A percentile compares a stretch with the other conserved stretches of the same genome.
Conservation (phyloP, 2,329 filamentous ascomycete species). For the Rhynchosporium secalis region DNA sequence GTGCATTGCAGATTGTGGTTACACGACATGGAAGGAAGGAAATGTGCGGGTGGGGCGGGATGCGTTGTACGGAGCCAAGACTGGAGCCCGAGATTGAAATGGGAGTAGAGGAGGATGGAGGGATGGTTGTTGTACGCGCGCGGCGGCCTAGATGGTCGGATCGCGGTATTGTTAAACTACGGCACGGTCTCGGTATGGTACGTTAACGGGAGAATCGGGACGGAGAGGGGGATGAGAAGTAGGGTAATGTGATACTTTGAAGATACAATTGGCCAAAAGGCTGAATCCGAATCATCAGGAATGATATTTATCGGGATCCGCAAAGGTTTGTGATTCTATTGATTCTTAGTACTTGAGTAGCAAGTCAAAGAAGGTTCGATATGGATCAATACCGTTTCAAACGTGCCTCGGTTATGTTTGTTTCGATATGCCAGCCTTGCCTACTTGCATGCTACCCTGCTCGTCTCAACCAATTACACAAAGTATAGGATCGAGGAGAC, state of each 20-base stretch:
- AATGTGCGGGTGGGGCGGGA: neutral
- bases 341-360: neutral
- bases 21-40: neutral
- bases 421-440: too few relatives aligned
- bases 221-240: neutral
- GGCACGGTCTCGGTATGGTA: too few relatives aligned
- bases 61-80: neutral
- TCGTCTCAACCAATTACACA: neutral
- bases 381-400: constrained; percentile 2
- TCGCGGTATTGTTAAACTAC: too few relatives aligned
- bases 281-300: too few relatives aligned
- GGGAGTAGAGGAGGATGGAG: too few relatives aligned
- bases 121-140: too few relatives aligned
- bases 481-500: constrained; percentile 1
- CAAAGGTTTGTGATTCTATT: neutral
- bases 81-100: neutral
- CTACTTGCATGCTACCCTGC: constrained; percentile 3
- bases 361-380: neutral
- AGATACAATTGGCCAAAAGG: neutral
- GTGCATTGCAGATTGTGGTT: neutral
- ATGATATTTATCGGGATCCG: too few relatives aligned
- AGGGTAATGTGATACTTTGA: neutral
- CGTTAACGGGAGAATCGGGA: too few relatives aligned
- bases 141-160: too few relatives aligned
- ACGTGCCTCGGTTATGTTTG: constrained; percentile 2